Conservation (phyloP, 2,329 filamentous ascomycete genomes). For the Penicillium sp. region DNA sequence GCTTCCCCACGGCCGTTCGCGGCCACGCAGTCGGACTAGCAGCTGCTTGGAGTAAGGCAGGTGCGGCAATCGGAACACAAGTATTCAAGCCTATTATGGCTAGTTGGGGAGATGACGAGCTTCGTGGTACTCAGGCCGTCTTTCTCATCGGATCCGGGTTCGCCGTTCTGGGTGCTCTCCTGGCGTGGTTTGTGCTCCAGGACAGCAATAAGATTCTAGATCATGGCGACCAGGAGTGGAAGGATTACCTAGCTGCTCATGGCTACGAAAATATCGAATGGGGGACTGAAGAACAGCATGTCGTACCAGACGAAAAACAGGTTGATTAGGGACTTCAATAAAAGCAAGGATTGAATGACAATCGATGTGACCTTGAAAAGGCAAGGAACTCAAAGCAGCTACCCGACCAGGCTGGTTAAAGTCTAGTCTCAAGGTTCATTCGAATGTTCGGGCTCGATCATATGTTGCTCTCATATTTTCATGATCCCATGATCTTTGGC, state of each 20-base stretch:
- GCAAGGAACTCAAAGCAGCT: no score
- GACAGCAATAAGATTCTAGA: slow-evolving; percentile 45
- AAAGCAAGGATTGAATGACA: no score
- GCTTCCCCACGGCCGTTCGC: slow-evolving; percentile 52
- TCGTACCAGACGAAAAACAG: neutral
- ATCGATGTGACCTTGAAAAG: no score
- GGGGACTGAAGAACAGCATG: slow-evolving; percentile 15
- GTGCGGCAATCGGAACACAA: slow-evolving; percentile 53
- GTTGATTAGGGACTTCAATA: neutral
- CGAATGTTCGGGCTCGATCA: no score
- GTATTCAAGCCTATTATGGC: slow-evolving; percentile 56
- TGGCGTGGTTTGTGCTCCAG: slow-evolving; percentile 50
- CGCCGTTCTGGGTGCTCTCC: slow-evolving; percentile 47
- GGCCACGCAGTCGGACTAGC: slow-evolving; percentile 53
- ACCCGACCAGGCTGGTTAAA: no score
- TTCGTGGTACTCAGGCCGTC: slow-evolving; percentile 50
- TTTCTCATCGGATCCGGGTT: slow-evolving; percentile 56
- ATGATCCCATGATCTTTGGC: no score
- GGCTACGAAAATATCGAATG: slow-evolving; percentile 37
- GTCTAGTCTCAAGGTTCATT: no score
- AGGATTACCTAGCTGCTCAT: slow-evolving; percentile 45
- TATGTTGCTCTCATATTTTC: no score
- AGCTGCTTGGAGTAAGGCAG: slow-evolving; percentile 52
- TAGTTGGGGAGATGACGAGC: slow-evolving; percentile 40
- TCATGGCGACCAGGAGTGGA: slow-evolving; percentile 48